Evolutionary conservation across 768 basidiomycete genomes (phyloP).

Genomic region (Rhizopogon vesiculosus): DNA sequence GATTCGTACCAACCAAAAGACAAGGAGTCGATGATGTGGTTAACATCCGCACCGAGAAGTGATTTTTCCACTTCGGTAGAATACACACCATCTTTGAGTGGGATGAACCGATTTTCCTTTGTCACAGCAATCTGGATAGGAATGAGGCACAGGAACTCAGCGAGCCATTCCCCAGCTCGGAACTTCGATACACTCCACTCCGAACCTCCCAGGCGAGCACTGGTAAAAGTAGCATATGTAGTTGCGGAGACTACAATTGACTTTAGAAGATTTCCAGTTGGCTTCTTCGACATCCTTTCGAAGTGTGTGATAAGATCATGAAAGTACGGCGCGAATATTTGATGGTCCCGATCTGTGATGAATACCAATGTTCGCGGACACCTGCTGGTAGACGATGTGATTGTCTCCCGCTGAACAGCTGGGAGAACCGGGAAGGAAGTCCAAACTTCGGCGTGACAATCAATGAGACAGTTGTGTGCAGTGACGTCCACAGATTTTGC

Average conservation of each 20-base stretch:
- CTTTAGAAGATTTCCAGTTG: conserved; percentile 40
- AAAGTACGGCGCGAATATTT: conserved; percentile 39
- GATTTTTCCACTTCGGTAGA: conserved; percentile 46
- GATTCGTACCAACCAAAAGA: conserved; percentile 66
- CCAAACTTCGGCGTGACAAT: conserved; percentile 56
- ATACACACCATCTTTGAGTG: conserved; percentile 53
- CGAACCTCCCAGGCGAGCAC: conserved; percentile 6
- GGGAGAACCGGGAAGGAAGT: conserved; percentile 55
- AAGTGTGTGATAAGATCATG: conserved; percentile 39
- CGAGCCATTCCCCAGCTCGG: too few relatives aligned
- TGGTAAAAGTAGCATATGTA: conserved; percentile 22
- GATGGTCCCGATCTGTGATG: conserved; percentile 33
- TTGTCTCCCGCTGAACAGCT: conserved; percentile 43
- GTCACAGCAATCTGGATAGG: conserved; percentile 62
- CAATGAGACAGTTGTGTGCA: conserved; percentile 46
- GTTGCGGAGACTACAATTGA: conserved; percentile 30
- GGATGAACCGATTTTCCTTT: conserved; percentile 55
- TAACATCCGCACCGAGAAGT: conserved; percentile 55
- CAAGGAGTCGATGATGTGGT: conserved; percentile 48
- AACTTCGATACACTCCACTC: conserved; percentile 15
- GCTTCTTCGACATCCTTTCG: conserved; percentile 48
- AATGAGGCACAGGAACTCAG: conserved; percentile 47
- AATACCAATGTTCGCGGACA: conserved; percentile 35
- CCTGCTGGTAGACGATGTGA: conserved; percentile 30
- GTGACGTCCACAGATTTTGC: conserved; percentile 14